Conservation (phyloP, 202 grass and related monocot genomes). For the Brachypodium distachyon region DNA sequence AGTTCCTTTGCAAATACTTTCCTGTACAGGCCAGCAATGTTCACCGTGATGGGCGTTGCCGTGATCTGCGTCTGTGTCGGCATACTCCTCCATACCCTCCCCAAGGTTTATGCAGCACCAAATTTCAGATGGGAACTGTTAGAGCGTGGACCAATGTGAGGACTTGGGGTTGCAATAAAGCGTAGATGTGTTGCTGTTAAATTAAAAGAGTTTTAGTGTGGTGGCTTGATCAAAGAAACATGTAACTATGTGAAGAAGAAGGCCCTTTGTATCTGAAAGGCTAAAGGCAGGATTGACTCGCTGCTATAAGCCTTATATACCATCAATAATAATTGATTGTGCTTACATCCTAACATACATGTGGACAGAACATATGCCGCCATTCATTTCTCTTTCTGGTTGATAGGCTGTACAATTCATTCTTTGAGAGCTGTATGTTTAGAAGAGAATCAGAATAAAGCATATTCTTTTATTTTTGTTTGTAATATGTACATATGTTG, state of each 20-base stretch:
- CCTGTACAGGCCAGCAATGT: slow-evolving; percentile 86
- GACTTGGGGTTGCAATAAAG: slow-evolving; percentile 24
- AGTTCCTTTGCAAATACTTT: slow-evolving; percentile 41
- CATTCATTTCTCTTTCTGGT: neutral
- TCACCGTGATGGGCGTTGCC: slow-evolving; percentile 76
- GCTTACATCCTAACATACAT: slow-evolving; percentile 26
- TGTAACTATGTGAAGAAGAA: neutral
- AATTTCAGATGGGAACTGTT: slow-evolving; percentile 93
- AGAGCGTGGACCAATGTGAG: slow-evolving; percentile 74
- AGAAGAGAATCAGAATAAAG: neutral
- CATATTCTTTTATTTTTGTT: neutral
- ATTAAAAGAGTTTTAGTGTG: slow-evolving; percentile 14
- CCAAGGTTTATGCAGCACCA: slow-evolving; percentile 65
- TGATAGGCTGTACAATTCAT: slow-evolving; percentile 13
- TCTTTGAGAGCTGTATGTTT: neutral
- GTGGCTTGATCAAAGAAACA: slow-evolving; percentile 23
- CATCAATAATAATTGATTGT: slow-evolving; percentile 22
- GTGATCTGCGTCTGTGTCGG: slow-evolving; percentile 89
- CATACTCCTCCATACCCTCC: slow-evolving; percentile 69
- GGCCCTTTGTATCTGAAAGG: slow-evolving; percentile 20
- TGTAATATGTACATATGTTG: neutral
- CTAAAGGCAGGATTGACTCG: slow-evolving; percentile 14
- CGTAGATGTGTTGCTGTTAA: slow-evolving; percentile 20
- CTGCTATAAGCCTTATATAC: slow-evolving; percentile 23
- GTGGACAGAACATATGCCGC: neutral